A percentile compares a stretch with the other conserved stretches of the same genome.
These are phyloP conservation scores for Pyrenula aspistea DNA, from an alignment of 495 filamentous ascomycete species.

Conservation along the genomic window DNA sequence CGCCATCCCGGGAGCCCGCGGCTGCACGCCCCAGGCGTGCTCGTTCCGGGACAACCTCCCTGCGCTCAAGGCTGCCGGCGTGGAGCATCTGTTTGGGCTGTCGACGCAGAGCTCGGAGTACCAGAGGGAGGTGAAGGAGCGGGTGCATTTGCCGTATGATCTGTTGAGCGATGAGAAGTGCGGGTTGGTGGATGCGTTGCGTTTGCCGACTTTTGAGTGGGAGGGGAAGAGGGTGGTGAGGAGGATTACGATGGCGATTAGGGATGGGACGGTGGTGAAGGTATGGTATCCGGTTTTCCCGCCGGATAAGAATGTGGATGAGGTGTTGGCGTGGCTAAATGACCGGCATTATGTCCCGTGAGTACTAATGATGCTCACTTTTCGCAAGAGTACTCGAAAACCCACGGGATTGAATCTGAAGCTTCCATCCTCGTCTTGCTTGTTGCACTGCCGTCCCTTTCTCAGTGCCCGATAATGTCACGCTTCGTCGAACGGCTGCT, in stretches of 20 bases:
- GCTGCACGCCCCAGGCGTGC: constrained; percentile 20
- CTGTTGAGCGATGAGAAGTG: constrained; percentile 15
- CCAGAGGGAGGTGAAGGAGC: constrained; percentile 12
- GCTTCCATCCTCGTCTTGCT: too few relatives aligned
- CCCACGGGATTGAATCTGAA: too few relatives aligned
- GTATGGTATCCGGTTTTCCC: constrained; percentile 20
- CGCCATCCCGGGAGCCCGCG: constrained; percentile 15
- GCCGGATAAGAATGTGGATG: constrained; percentile 11
- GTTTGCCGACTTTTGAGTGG: constrained; percentile 14
- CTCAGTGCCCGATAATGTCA: too few relatives aligned
- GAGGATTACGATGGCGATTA: constrained; percentile 13
- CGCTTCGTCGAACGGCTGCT: too few relatives aligned
- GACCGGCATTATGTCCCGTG: too few relatives aligned
- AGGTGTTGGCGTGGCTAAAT: constrained; percentile 14
- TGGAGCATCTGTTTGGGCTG: constrained; percentile 9
- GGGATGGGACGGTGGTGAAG: constrained; percentile 6
- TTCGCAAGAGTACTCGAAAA: too few relatives aligned
- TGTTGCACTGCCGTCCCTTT: too few relatives aligned
- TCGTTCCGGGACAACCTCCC: constrained; percentile 13
- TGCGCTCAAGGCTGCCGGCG: constrained; percentile 6
- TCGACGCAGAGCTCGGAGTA: constrained; percentile 14
- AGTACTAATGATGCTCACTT: too few relatives aligned
- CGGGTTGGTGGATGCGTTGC: constrained; percentile 9
- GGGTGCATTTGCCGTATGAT: constrained; percentile 13
- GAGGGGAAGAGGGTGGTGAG: constrained; percentile 11